Conservation (phyloP, 2,329 filamentous ascomycete genomes). For the Macrophomina phaseolina region DNA sequence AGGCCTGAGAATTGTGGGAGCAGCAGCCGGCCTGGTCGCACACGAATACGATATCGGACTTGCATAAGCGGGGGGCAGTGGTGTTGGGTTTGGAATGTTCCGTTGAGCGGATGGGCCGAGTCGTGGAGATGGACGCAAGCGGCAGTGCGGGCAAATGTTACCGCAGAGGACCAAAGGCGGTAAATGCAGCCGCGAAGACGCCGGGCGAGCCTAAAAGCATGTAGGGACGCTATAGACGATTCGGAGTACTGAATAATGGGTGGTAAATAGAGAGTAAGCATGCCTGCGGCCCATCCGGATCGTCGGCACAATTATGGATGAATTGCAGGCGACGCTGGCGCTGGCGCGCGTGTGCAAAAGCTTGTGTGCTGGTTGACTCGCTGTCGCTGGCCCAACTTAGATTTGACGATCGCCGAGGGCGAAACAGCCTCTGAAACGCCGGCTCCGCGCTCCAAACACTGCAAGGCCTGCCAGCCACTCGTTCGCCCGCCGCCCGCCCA, state of each 20-base stretch:
- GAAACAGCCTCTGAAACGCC: slow-evolving; percentile 18
- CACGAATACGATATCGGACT: slow-evolving; percentile 17
- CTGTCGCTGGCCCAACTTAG: slow-evolving; percentile 10
- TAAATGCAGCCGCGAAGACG: background rate
- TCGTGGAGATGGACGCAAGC: slow-evolving; percentile 22
- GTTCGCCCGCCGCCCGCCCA: background rate
- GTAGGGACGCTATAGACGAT: slow-evolving; percentile 6
- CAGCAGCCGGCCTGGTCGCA: background rate
- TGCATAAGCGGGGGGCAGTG: slow-evolving; percentile 8
- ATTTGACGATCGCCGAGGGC: slow-evolving; percentile 16
- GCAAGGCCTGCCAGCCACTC: slow-evolving; percentile 3
- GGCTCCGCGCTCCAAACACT: slow-evolving; percentile 11
- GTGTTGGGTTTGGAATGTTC: slow-evolving; percentile 24
- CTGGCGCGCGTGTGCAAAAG: slow-evolving; percentile 11
- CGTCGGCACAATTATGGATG: slow-evolving; percentile 11
- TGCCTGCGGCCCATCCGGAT: slow-evolving; percentile 19
- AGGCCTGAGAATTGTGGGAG: slow-evolving; percentile 7
- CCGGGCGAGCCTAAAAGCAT: background rate
- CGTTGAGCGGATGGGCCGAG: slow-evolving; percentile 17
- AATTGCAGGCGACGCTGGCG: slow-evolving; percentile 15
- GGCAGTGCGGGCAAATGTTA: background rate
- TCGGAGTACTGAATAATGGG: slow-evolving; percentile 5
- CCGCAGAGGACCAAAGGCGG: background rate
- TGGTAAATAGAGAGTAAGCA: slow-evolving; percentile 8
- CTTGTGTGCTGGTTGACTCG: slow-evolving; percentile 23